Conservation (phyloP, 768 basidiomycete species). For the Kwoniella mangroviensis region DNA sequence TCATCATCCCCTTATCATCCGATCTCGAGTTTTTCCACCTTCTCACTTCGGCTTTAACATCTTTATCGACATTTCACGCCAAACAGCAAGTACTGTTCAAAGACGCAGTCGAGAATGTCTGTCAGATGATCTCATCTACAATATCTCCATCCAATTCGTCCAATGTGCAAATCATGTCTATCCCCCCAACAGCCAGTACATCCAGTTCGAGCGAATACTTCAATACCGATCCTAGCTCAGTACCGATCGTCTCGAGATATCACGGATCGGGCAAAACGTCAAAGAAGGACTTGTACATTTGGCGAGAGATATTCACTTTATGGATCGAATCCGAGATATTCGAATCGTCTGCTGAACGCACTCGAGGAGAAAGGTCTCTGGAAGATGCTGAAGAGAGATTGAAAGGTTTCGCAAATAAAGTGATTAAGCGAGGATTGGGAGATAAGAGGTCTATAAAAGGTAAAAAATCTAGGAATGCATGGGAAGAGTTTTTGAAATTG, state of each 20-base stretch:
- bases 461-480: slow-evolving; percentile 65
- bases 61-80: slow-evolving; percentile 62
- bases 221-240: neutral
- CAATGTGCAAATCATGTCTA: slow-evolving; percentile 24
- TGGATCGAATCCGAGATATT: slow-evolving; percentile 87
- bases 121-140: slow-evolving; percentile 54
- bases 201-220: slow-evolving; percentile 49
- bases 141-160: slow-evolving; percentile 34
- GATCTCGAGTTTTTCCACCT: slow-evolving; percentile 80
- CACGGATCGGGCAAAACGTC: slow-evolving; percentile 14
- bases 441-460: slow-evolving; percentile 65
- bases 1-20: slow-evolving; percentile 78
- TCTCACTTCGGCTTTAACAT: slow-evolving; percentile 64
- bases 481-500: slow-evolving; percentile 73
- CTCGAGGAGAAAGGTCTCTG: slow-evolving; percentile 70
- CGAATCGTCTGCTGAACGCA: slow-evolving; percentile 70
- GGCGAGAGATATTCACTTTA: slow-evolving; percentile 86
- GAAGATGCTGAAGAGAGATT: slow-evolving; percentile 73
- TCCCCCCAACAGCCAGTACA: slow-evolving; percentile 25
- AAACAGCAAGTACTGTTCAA: slow-evolving; percentile 64
- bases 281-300: slow-evolving; percentile 74
- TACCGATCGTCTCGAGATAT: neutral
- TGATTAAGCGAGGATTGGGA: slow-evolving; percentile 66
- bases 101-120: slow-evolving; percentile 62
- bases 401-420: slow-evolving; percentile 67